phyloP scores from a whole-genome alignment of 1,284 basidiomycete genomes.

The Ganoderma leucocontextum region DNA sequence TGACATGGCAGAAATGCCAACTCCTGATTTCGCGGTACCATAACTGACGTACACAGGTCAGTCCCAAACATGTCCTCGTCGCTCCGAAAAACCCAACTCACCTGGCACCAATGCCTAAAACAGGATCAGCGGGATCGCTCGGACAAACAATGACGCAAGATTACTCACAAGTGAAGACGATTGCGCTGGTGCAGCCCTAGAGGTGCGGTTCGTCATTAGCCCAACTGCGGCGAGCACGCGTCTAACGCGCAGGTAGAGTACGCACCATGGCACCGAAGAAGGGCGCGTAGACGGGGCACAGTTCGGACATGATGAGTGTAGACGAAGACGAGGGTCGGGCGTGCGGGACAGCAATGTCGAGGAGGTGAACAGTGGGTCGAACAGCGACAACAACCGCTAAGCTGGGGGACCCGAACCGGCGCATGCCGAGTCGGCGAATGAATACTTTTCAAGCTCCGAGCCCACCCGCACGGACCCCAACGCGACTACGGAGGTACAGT shows the following conservation, averaged over 20 bases:
- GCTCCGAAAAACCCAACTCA: conserved; percentile 42
- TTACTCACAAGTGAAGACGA: conserved; percentile 94
- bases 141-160: neutral
- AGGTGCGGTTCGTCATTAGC: conserved; percentile 29
- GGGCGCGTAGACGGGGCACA: conserved; percentile 94
- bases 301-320: conserved; percentile 73
- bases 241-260: conserved; percentile 20
- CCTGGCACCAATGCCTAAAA: conserved; percentile 77
- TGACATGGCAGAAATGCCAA: conserved; percentile 98
- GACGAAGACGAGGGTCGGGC: conserved; percentile 25
- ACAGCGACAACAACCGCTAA: conserved; percentile 27
- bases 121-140: conserved; percentile 38
- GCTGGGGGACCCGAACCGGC: conserved; percentile 21
- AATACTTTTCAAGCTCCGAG: neutral
- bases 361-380: conserved; percentile 29
- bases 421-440: conserved; percentile 17
- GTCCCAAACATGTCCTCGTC: neutral
- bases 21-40: conserved; percentile 98
- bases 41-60: conserved; percentile 55
- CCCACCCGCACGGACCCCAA: neutral
- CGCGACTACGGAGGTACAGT: neutral
- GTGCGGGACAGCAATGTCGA: conserved; percentile 24
- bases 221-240: conserved; percentile 4
- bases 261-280: conserved; percentile 97
- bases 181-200: conserved; percentile 95